Percentiles rank a stretch among this genome's conserved stretches.
phyloP scores from a whole-genome alignment of 306 rosid genomes.

The Argentina anserina region DNA sequence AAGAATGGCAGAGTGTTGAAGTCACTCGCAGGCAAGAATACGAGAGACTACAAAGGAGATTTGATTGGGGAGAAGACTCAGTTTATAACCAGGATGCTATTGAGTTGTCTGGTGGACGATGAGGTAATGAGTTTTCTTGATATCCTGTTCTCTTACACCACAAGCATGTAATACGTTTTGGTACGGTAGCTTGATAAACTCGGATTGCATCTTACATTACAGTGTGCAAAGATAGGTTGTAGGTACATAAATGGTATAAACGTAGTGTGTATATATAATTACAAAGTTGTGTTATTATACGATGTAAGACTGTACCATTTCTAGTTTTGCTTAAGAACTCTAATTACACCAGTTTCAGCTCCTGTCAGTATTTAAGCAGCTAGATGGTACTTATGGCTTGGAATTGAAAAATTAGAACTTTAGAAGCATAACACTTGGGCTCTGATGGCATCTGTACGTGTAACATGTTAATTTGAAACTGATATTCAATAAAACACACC shows the following conservation, averaged over 20 bases:
- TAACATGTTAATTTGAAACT: background rate
- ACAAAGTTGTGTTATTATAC: background rate
- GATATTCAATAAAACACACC: background rate
- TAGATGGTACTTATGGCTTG: background rate
- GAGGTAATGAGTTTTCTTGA: slow-evolving; percentile 26
- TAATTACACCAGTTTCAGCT: background rate
- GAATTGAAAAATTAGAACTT: background rate
- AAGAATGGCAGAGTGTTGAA: slow-evolving; percentile 94
- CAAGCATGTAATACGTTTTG: slow-evolving; percentile 26
- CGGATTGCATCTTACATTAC: slow-evolving; percentile 5
- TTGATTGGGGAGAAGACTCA: slow-evolving; percentile 98
- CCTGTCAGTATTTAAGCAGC: background rate
- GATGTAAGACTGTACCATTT: background rate
- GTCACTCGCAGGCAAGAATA: slow-evolving; percentile 85
- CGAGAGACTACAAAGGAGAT: slow-evolving; percentile 86
- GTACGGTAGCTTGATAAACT: slow-evolving; percentile 31
- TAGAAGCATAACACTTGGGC: background rate
- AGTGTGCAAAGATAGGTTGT: background rate
- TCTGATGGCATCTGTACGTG: background rate
- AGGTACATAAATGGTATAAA: background rate
- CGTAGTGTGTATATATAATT: background rate
- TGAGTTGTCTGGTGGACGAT: slow-evolving; percentile 91
- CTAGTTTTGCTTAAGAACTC: background rate
- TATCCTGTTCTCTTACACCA: slow-evolving; percentile 6
- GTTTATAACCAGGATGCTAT: slow-evolving; percentile 86